Conservation (phyloP, 306 rosid genomes). For the Inga oerstediana region DNA sequence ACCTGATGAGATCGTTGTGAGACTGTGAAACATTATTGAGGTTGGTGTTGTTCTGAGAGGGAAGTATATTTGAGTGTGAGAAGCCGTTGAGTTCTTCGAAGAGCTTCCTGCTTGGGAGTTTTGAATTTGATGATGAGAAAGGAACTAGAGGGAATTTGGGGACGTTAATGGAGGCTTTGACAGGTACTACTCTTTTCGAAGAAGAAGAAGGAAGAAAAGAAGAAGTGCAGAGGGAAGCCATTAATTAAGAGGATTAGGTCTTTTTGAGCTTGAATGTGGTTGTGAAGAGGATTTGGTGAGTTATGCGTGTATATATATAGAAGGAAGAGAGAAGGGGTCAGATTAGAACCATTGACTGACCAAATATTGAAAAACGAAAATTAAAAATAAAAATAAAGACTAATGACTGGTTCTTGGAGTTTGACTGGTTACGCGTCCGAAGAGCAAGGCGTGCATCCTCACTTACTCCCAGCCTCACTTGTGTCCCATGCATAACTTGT, state of each 20-base stretch:
- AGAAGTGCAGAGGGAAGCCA: conserved; percentile 60
- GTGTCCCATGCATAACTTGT: no score
- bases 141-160: conserved; percentile 46
- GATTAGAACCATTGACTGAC: conserved; percentile 26
- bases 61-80: conserved; percentile 27
- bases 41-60: background rate
- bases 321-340: conserved; percentile 41
- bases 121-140: conserved; percentile 14
- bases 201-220: conserved; percentile 34
- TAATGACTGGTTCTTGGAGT: background rate
- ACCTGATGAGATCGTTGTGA: background rate
- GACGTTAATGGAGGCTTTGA: conserved; percentile 54
- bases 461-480: background rate
- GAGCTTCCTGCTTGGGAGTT: conserved; percentile 41
- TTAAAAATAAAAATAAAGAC: background rate
- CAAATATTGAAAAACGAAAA: background rate
- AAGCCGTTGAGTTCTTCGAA: conserved; percentile 46
- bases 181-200: background rate
- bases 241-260: background rate
- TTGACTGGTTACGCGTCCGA: background rate
- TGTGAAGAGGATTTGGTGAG: background rate
- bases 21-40: background rate
- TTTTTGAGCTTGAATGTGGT: background rate
- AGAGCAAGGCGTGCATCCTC: background rate
- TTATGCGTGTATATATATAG: background rate